Conservation (phyloP, 129 eudicot species). For the Apium graveolens region DNA sequence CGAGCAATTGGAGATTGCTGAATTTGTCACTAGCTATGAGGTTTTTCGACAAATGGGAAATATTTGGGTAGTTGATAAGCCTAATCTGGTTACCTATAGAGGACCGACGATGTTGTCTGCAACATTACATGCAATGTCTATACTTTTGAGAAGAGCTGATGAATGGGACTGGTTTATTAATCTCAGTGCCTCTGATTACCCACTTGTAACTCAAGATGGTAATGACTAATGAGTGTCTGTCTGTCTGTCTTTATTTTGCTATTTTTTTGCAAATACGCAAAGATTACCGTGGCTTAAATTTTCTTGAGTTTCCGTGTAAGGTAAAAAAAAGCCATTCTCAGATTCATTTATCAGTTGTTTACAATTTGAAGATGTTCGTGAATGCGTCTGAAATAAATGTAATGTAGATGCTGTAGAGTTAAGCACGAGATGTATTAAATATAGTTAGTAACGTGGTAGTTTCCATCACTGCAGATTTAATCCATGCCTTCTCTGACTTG, state of each 20-base stretch:
- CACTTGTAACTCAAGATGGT: slow-evolving; percentile 99
- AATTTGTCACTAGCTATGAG: slow-evolving; percentile 34
- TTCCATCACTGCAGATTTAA: slow-evolving; percentile 56
- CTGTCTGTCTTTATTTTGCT: background rate
- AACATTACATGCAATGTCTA: slow-evolving; percentile 76
- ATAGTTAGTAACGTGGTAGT: background rate
- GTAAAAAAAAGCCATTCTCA: background rate
- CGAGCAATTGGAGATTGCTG: slow-evolving; percentile 56
- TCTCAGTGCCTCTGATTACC: slow-evolving; percentile 98
- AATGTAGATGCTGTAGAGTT: background rate
- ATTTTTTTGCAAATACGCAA: background rate
- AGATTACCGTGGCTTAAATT: background rate
- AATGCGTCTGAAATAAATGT: too few species aligned
- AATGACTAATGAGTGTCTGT: slow-evolving; percentile 67
- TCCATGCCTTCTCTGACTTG: slow-evolving; percentile 61
- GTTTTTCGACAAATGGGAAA: slow-evolving; percentile 50
- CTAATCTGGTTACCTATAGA: slow-evolving; percentile 72
- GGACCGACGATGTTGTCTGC: slow-evolving; percentile 95
- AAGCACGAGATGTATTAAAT: background rate
- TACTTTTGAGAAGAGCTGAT: slow-evolving; percentile 46
- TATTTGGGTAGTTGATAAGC: slow-evolving; percentile 81
- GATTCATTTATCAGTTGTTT: background rate
- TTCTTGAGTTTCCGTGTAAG: background rate
- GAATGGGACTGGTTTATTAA: slow-evolving; percentile 97
- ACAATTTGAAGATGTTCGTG: background rate